Percentiles rank a stretch among this genome's conserved stretches.
These are phyloP conservation scores for Biscutella laevigata DNA, from an alignment of 441 rosid genomes.

Conservation along the genomic window DNA sequence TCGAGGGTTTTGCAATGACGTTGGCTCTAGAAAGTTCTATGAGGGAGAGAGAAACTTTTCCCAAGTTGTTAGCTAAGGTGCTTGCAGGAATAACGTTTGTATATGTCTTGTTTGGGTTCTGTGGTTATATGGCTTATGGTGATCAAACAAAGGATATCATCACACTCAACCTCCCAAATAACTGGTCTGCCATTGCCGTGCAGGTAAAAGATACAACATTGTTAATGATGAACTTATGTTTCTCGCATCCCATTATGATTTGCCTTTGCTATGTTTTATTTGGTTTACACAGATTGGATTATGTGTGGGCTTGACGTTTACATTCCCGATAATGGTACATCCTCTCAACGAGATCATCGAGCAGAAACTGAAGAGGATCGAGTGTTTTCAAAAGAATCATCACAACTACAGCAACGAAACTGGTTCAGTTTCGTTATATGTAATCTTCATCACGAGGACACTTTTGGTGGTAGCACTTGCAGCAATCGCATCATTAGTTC, in stretches of 20 bases:
- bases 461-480: conserved; percentile 48
- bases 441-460: conserved; percentile 35
- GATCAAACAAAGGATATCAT: conserved; percentile 69
- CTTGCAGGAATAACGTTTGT: conserved; percentile 55
- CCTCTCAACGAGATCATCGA: conserved; percentile 80
- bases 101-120: conserved; percentile 62
- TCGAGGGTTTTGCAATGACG: conserved; percentile 92
- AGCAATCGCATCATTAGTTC: conserved; percentile 52
- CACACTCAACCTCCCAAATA: conserved; percentile 65
- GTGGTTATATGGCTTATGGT: conserved; percentile 90
- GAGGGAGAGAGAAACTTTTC: conserved; percentile 57
- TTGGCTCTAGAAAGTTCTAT: conserved; percentile 71
- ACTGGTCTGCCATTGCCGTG: conserved; percentile 63
- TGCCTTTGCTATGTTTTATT: not conserved
- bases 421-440: conserved; percentile 28
- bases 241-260: not conserved
- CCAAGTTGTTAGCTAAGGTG: conserved; percentile 50
- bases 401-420: conserved; percentile 16
- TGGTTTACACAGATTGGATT: conserved; percentile 53
- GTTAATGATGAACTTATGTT: not conserved
- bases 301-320: conserved; percentile 73
- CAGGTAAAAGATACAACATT: conserved; percentile 41
- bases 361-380: conserved; percentile 40
- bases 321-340: conserved; percentile 78
- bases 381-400: conserved; percentile 36